These are phyloP conservation scores for Neonectria magnoliae DNA, from an alignment of 2,329 filamentous ascomycete species.

Conservation along the genomic window DNA sequence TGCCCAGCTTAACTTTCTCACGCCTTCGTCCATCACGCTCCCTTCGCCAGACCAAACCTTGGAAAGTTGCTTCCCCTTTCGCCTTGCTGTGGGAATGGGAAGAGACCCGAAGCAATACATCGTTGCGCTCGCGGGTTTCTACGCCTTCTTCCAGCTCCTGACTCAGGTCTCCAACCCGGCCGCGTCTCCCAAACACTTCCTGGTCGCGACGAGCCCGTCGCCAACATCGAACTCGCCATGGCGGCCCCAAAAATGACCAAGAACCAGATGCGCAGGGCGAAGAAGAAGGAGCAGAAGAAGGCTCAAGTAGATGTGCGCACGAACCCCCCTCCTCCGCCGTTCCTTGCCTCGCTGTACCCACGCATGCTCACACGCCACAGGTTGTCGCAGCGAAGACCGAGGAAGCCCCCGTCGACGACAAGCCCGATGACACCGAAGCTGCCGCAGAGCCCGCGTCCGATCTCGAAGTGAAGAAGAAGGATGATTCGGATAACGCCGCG, in stretches of 20 bases:
- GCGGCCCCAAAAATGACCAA: constrained; percentile 82
- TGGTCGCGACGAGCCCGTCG: constrained; percentile 41
- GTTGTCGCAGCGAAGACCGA: constrained; percentile 27
- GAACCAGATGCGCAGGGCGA: constrained; percentile 91
- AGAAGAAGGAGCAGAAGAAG: constrained; percentile 93
- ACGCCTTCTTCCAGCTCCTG: constrained; percentile 50
- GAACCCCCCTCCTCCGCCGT: neutral
- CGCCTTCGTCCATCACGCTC: constrained; percentile 9
- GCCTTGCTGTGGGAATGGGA: constrained; percentile 45
- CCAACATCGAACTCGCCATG: constrained; percentile 57
- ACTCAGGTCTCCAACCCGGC: constrained; percentile 48
- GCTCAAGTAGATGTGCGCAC: constrained; percentile 62
- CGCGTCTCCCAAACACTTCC: constrained; percentile 39
- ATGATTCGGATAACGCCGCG: constrained; percentile 47
- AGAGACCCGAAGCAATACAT: constrained; percentile 52
- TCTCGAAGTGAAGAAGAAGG: constrained; percentile 55
- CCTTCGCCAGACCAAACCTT: neutral
- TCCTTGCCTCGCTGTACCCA: neutral
- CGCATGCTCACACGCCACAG: constrained; percentile 36
- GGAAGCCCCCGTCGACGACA: constrained; percentile 32
- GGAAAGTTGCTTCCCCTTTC: constrained; percentile 9
- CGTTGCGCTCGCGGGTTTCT: constrained; percentile 46
- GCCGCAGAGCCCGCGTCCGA: constrained; percentile 49
- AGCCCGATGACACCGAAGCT: constrained; percentile 43
- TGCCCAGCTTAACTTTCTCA: constrained; percentile 17